Evolutionary conservation across 2,329 filamentous ascomycete species (phyloP).

Genomic region (Ophiostoma tasmaniense): DNA sequence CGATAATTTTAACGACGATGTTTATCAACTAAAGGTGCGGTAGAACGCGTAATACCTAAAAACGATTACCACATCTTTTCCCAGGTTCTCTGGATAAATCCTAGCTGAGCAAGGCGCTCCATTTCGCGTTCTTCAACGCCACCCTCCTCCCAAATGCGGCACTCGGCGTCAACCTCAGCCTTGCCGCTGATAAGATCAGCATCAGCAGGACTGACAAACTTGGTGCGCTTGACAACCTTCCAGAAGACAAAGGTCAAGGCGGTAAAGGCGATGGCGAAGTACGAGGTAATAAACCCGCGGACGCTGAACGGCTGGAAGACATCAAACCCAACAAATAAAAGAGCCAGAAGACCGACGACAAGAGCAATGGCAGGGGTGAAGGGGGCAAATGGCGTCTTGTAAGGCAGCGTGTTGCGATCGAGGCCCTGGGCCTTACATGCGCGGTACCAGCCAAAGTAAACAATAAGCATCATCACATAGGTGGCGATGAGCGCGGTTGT

Average conservation of each 20-base stretch:
- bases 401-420: slow-evolving; percentile 29
- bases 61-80: slow-evolving; percentile 18
- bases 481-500: slow-evolving; percentile 37
- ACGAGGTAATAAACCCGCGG: slow-evolving; percentile 44
- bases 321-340: slow-evolving; percentile 44
- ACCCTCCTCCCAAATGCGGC: slow-evolving; percentile 27
- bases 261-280: slow-evolving; percentile 48
- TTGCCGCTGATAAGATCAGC: slow-evolving; percentile 24
- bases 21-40: too few relatives aligned
- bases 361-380: slow-evolving; percentile 31
- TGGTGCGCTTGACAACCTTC: slow-evolving; percentile 56
- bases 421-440: slow-evolving; percentile 33
- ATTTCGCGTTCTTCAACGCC: slow-evolving; percentile 19
- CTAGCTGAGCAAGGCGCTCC: slow-evolving; percentile 18
- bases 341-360: slow-evolving; percentile 15
- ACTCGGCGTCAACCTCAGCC: slow-evolving; percentile 35
- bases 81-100: slow-evolving; percentile 15
- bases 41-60: too few relatives aligned
- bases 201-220: slow-evolving; percentile 23
- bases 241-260: slow-evolving; percentile 48
- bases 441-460: slow-evolving; percentile 32
- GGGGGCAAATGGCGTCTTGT: slow-evolving; percentile 32
- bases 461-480: slow-evolving; percentile 34
- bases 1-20: too few relatives aligned
- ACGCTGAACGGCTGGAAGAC: slow-evolving; percentile 41